phyloP scores from a whole-genome alignment of 108 stramenopile species.

The Cyclotella baltica region DNA sequence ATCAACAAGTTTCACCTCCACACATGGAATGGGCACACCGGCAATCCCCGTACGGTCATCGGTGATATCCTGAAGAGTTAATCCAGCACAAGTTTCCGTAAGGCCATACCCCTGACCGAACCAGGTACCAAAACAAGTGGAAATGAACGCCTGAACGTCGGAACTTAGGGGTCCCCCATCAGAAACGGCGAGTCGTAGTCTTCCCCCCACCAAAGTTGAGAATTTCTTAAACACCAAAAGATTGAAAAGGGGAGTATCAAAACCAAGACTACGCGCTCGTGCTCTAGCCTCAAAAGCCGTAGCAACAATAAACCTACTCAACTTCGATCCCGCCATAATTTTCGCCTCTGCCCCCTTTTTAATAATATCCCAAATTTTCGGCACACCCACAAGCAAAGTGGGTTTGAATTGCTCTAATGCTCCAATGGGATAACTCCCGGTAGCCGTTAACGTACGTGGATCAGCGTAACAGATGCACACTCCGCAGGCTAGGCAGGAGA shows the following conservation, averaged over 20 bases:
- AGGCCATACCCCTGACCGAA: slow-evolving; percentile 90
- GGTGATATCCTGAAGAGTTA: slow-evolving; percentile 71
- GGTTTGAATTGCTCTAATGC: slow-evolving; percentile 87
- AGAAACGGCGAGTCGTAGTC: slow-evolving; percentile 76
- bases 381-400: slow-evolving; percentile 89
- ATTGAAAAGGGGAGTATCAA: slow-evolving; percentile 91
- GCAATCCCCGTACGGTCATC: slow-evolving; percentile 81
- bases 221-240: slow-evolving; percentile 91
- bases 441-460: slow-evolving; percentile 81
- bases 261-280: slow-evolving; percentile 72
- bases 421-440: slow-evolving; percentile 86
- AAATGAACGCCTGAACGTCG: slow-evolving; percentile 86
- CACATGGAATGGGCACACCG: slow-evolving; percentile 73
- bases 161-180: slow-evolving; percentile 89
- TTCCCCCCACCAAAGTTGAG: slow-evolving; percentile 81
- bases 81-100: slow-evolving; percentile 87
- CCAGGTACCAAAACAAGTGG: slow-evolving; percentile 80
- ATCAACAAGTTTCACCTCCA: slow-evolving; percentile 81
- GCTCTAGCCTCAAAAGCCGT: slow-evolving; percentile 74
- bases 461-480: slow-evolving; percentile 85
- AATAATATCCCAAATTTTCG: slow-evolving; percentile 96
- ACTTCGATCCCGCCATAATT: slow-evolving; percentile 68
- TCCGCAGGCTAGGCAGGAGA: slow-evolving; percentile 65
- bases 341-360: slow-evolving; percentile 91
- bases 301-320: slow-evolving; percentile 72